These are phyloP conservation scores for Podospora bellae-mahoneyi DNA, from an alignment of 495 filamentous ascomycete genomes.

Conservation along the genomic window DNA sequence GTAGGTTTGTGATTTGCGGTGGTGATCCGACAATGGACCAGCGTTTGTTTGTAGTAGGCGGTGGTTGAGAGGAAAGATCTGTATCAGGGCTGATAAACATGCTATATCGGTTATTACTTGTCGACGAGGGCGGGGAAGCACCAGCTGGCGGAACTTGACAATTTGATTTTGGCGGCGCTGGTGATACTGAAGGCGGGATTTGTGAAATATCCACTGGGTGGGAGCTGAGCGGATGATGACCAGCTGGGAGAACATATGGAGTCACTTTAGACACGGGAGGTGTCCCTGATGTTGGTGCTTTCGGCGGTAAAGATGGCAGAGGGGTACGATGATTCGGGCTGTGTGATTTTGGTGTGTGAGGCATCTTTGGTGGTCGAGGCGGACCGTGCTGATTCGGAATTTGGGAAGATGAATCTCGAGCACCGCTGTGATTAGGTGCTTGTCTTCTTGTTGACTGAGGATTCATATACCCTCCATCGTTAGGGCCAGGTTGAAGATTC, in stretches of 20 bases:
- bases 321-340: background rate
- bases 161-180: conserved; percentile 3
- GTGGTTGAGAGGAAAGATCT: background rate
- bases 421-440: no score
- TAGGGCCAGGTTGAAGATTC: background rate
- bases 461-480: background rate
- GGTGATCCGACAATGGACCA: background rate
- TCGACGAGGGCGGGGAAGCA: background rate
- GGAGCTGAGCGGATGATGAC: conserved; percentile 12
- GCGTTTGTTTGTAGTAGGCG: background rate
- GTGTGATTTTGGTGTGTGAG: background rate
- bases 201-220: conserved; percentile 7
- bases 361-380: background rate
- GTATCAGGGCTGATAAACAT: background rate
- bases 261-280: background rate
- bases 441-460: no score
- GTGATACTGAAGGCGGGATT: background rate
- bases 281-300: no score
- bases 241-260: conserved; percentile 5
- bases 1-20: background rate
- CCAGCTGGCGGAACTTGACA: background rate
- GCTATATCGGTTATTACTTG: background rate
- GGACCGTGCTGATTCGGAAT: background rate
- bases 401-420: background rate
- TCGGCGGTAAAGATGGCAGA: background rate